phyloP scores from a whole-genome alignment of 2,329 filamentous ascomycete species.

The Fragosphaeria purpurea region DNA sequence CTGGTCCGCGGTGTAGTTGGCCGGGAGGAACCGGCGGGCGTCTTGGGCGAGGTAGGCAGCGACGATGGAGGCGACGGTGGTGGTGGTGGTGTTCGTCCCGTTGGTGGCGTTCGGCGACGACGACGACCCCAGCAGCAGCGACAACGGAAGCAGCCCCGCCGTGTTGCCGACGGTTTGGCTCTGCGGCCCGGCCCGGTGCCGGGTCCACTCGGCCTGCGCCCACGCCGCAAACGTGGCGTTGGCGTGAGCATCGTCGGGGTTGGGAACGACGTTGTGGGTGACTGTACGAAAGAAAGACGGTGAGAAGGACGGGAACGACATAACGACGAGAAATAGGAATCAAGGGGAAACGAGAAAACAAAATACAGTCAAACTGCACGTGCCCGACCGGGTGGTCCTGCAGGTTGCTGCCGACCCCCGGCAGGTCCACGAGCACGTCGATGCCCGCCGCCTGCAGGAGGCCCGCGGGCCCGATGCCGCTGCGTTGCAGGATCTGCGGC shows the following conservation, averaged over 20 bases:
- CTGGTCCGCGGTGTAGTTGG: neutral
- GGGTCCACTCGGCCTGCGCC: slow-evolving; percentile 2
- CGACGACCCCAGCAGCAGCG: neutral
- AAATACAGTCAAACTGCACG: neutral
- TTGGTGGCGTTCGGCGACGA: too few species aligned
- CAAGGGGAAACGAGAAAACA: neutral
- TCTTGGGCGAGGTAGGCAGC: neutral
- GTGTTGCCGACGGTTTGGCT: slow-evolving; percentile 2
- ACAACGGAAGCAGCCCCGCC: slow-evolving; percentile 2
- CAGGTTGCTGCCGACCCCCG: slow-evolving; percentile 13
- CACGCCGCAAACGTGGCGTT: neutral
- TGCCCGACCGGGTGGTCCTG: slow-evolving; percentile 7
- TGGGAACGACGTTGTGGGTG: neutral
- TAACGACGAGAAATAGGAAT: neutral
- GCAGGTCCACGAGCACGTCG: slow-evolving; percentile 11
- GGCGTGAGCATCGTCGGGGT: neutral
- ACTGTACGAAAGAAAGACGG: neutral
- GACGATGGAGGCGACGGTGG: neutral
- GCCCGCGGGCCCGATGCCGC: slow-evolving; percentile 38
- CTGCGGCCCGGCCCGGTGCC: slow-evolving; percentile 1
- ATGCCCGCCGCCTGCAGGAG: slow-evolving; percentile 8
- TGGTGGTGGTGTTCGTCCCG: too few species aligned
- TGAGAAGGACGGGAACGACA: neutral
- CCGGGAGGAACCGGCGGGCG: slow-evolving; percentile 5
- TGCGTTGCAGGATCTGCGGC: slow-evolving; percentile 47